Base-by-base conservation (phyloP, 495 filamentous ascomycete species). In the Melanomma pulvis-pyrius region DNA sequence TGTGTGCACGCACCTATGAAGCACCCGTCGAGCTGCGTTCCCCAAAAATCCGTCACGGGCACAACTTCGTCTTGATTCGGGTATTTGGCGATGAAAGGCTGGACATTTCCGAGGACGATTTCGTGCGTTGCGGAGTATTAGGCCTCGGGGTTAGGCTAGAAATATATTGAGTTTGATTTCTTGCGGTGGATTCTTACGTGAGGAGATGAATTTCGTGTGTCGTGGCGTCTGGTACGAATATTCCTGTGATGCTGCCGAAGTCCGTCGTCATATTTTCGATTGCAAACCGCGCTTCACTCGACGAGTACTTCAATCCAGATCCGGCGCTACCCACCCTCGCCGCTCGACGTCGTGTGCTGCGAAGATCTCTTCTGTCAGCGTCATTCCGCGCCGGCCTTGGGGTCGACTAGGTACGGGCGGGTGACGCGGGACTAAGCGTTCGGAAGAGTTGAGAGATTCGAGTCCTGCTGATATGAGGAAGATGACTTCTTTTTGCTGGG, bases 1-100 rank as follows among this genome's bases (percentile, higher is more conserved):
- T 80, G 82, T 0, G 79, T 83, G 67, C 81, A 81, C 7, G 79
- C 80, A n/a, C 80, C 81, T 11, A 83, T 82, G 52, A 83, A 82
- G 53, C 77, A 79, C 0, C 79, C 80, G 56, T 82, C 77, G 1
- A 83, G 60, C 2, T 67, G 29, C 55, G 74, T 78, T 0, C 67
- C 74, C 19, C 67, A 61, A 17, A 69, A 19, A 8, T 78, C 73
- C 1, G 41, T 52, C 0, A 81, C 76, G 4, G 81, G 76, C 4
- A 81, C 78, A 13, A 83, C 79, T 57, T 82, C 71, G 49, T 82
- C 80, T 22, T 80, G 81, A n/a, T 67, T 69, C 6, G 81, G 80
- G 63, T 79, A 79, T 9, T 53, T 63, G 9, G 81, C 79, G 9
- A 81, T 59, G 15, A 76, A 79, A 0, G 75, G 74, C 24, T 71